These are phyloP conservation scores for Aspergillus tanneri DNA, from an alignment of 2,329 filamentous ascomycete species.

Conservation along the genomic window DNA sequence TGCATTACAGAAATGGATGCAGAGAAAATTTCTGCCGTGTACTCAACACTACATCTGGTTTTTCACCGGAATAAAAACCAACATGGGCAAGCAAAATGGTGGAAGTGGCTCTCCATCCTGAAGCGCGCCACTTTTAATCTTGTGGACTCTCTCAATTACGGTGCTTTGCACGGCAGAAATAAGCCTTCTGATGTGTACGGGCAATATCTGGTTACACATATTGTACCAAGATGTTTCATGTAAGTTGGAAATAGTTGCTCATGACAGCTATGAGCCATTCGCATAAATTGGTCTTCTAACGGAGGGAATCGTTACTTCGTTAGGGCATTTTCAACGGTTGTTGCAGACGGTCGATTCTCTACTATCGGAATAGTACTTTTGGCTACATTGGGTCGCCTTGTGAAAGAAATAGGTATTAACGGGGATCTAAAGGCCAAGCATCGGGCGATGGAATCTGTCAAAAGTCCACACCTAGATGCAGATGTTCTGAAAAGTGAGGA, in stretches of 20 bases:
- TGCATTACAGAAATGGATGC: conserved; percentile 26
- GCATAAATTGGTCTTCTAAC: background rate
- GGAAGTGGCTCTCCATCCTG: conserved; percentile 69
- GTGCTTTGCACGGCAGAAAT: background rate
- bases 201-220: conserved; percentile 30
- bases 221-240: conserved; percentile 46
- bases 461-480: background rate
- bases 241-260: conserved; percentile 25
- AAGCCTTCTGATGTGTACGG: conserved; percentile 27
- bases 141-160: conserved; percentile 43
- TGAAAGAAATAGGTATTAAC: conserved; percentile 44
- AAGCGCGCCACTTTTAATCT: conserved; percentile 65
- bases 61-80: conserved; percentile 89
- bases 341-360: conserved; percentile 71
- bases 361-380: conserved; percentile 69
- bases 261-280: background rate
- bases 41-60: conserved; percentile 63
- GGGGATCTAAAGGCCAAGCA: conserved; percentile 19
- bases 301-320: background rate
- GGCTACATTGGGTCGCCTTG: conserved; percentile 61
- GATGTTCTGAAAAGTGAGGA: conserved; percentile 20
- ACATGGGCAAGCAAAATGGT: conserved; percentile 80
- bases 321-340: conserved; percentile 63
- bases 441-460: conserved; percentile 1
- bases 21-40: conserved; percentile 29